Evolutionary conservation across 2,329 filamentous ascomycete species (phyloP).

Genomic region (Penicillium corylophilum): DNA sequence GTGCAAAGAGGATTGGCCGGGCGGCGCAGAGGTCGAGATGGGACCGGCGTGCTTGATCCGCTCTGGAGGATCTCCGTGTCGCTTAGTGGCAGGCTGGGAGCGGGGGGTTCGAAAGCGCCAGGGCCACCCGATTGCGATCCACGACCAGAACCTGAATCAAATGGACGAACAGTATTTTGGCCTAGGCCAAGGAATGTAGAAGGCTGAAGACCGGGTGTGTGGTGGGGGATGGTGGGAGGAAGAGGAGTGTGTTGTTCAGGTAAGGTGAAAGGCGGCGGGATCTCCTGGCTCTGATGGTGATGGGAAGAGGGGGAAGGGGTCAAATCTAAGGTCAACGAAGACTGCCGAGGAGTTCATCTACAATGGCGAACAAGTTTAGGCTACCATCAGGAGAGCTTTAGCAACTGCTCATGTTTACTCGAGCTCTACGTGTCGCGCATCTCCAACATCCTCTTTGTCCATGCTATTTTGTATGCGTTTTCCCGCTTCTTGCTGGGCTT

Average conservation of each 20-base stretch:
- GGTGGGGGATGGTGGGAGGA: conserved; percentile 9
- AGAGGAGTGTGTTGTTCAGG: conserved; percentile 22
- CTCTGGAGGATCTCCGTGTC: conserved; percentile 39
- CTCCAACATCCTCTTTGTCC: not conserved
- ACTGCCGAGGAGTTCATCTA: not conserved
- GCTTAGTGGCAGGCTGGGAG: conserved; percentile 40
- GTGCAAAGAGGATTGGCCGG: conserved; percentile 3
- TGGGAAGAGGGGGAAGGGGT: conserved; percentile 16
- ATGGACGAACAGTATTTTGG: not conserved
- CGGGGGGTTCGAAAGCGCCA: conserved; percentile 32
- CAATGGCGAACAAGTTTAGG: not conserved
- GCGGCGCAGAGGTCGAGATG: conserved; percentile 16
- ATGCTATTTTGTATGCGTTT: conserved; percentile 18
- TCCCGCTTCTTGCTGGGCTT: conserved; percentile 19
- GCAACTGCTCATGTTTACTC: not conserved
- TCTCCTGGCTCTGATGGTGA: conserved; percentile 29
- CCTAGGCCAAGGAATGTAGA: not conserved
- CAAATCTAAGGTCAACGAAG: not conserved
- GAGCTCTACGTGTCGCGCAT: not conserved
- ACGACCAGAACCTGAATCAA: conserved; percentile 6
- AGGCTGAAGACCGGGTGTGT: conserved; percentile 1
- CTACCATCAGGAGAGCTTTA: not conserved
- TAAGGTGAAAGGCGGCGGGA: conserved; percentile 24
- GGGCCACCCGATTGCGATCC: conserved; percentile 18
- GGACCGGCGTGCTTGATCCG: conserved; percentile 24